Evolutionary conservation across 2,329 filamentous ascomycete species (phyloP).

Genomic region (Diaporthe helianthi): DNA sequence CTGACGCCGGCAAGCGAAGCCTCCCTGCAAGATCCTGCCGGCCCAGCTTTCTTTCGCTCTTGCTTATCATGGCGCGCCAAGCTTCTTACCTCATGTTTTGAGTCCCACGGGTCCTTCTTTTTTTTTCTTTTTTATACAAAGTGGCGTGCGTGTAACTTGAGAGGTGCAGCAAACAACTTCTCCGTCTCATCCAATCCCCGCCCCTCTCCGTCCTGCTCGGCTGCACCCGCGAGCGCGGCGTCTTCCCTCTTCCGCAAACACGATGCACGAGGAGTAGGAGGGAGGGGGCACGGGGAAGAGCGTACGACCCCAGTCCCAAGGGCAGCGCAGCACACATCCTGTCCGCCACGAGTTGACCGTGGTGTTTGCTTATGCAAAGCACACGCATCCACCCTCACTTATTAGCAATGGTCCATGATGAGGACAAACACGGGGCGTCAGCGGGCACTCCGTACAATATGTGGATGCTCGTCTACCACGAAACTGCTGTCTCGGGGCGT

Average conservation of each 20-base stretch:
- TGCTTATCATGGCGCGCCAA: slow-evolving; percentile 1
- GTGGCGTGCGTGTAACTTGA: slow-evolving; percentile 8
- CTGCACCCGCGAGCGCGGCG: slow-evolving; percentile 8
- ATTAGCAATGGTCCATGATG: neutral
- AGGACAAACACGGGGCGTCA: neutral
- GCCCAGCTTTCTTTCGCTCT: neutral
- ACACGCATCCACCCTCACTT: neutral
- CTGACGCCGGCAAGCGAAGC: neutral
- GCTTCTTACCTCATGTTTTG: slow-evolving; percentile 11
- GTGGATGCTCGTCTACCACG: neutral
- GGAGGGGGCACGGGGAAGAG: neutral
- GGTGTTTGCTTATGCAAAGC: neutral
- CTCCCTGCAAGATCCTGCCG: neutral
- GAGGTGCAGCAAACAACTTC: neutral
- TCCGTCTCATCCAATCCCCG: slow-evolving; percentile 9
- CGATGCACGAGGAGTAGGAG: neutral
- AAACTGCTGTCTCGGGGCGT: neutral
- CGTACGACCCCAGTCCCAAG: neutral
- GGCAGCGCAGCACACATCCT: neutral
- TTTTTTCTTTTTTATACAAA: slow-evolving; percentile 2
- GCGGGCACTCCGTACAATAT: neutral
- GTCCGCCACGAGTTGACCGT: neutral
- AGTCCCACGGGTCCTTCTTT: neutral
- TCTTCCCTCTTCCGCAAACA: neutral
- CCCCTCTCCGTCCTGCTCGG: slow-evolving; percentile 6